phyloP scores from a whole-genome alignment of 2,329 filamentous ascomycete genomes.

The Diaporthe australafricana region DNA sequence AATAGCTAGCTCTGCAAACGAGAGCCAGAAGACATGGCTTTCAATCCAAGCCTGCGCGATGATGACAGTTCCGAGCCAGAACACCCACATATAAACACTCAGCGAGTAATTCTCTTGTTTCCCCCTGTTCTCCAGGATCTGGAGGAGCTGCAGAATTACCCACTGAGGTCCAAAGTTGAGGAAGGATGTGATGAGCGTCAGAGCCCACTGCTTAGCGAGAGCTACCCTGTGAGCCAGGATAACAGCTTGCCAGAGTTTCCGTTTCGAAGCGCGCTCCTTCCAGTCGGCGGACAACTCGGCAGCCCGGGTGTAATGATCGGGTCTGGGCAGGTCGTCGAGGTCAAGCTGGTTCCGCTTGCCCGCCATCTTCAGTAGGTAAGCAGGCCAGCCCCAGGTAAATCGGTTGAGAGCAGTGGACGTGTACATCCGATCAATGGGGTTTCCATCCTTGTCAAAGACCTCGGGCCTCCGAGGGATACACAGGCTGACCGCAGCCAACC shows the following conservation, averaged over 20 bases:
- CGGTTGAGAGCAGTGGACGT: conserved; percentile 70
- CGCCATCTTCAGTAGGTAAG: conserved; percentile 64
- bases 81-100: conserved; percentile 76
- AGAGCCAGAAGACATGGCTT: conserved; percentile 74
- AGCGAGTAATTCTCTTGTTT: conserved; percentile 57
- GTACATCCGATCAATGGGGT: conserved; percentile 71
- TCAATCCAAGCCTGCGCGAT: conserved; percentile 71
- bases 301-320: conserved; percentile 66
- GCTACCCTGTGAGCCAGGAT: conserved; percentile 66
- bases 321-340: conserved; percentile 70
- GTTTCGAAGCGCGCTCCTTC: conserved; percentile 57
- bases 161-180: conserved; percentile 79
- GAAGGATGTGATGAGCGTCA: conserved; percentile 66
- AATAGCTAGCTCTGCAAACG: conserved; percentile 70
- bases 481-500: conserved; percentile 61
- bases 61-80: conserved; percentile 71
- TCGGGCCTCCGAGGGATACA: conserved; percentile 75
- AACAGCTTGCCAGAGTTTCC: conserved; percentile 71
- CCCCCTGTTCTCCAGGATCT: conserved; percentile 68
- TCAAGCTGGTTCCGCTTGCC: conserved; percentile 70
- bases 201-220: conserved; percentile 68
- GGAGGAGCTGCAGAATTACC: conserved; percentile 74
- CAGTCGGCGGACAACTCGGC: conserved; percentile 63
- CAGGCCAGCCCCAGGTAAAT: conserved; percentile 75
- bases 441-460: conserved; percentile 67